Conservation (phyloP, 2,329 filamentous ascomycete genomes). For the Nemania sp. region DNA sequence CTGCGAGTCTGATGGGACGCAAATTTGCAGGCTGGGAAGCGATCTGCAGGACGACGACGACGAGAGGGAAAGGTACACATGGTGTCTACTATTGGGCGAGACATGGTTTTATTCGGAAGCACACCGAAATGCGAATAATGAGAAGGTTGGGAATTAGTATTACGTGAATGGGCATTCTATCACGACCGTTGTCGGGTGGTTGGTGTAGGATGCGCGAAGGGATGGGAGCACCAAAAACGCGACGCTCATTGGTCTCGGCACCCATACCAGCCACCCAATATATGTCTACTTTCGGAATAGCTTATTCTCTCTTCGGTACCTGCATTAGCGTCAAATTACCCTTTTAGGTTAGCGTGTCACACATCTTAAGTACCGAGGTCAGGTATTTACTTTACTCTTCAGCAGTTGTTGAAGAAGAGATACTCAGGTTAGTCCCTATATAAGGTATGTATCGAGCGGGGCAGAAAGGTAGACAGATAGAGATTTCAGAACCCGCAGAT, state of each 20-base stretch:
- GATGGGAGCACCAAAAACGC: too few relatives aligned
- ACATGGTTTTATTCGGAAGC: constrained; percentile 32
- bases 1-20: neutral
- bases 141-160: constrained; percentile 23
- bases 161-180: neutral
- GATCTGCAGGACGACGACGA: constrained; percentile 20
- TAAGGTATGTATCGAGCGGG: too few relatives aligned
- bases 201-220: constrained; percentile 10
- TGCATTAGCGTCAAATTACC: constrained; percentile 15
- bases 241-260: constrained; percentile 16
- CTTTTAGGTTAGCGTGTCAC: constrained; percentile 5
- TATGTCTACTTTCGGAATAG: neutral
- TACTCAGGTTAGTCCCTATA: too few relatives aligned
- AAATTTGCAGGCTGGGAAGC: constrained; percentile 18
- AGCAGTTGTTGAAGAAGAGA: too few relatives aligned
- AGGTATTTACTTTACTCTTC: too few relatives aligned
- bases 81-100: constrained; percentile 4
- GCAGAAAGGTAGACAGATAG: too few relatives aligned
- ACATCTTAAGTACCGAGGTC: too few relatives aligned
- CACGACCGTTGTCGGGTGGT: constrained; percentile 7
- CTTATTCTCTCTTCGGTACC: too few relatives aligned
- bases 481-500: too few relatives aligned
- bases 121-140: constrained; percentile 49
- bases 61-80: neutral
- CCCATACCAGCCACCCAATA: constrained; percentile 19